Conservation (phyloP, 176 grass and related monocot genomes). For the Cymbopogon citratus region DNA sequence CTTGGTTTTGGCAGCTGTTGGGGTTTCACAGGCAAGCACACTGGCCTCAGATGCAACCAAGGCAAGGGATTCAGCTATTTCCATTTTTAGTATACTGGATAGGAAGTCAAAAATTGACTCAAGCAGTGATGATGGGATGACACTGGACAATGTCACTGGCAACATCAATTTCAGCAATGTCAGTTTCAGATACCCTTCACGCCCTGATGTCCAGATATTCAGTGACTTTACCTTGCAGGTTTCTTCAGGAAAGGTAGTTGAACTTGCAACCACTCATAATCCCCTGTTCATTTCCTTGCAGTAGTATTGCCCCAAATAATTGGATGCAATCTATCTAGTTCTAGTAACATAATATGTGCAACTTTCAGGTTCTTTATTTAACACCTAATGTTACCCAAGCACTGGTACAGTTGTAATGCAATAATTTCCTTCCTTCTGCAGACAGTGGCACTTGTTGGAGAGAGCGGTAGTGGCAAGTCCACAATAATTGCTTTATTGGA, state of each 20-base stretch:
- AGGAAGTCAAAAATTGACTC: constrained; percentile 54
- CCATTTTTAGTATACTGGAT: constrained; percentile 58
- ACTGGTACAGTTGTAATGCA: not conserved
- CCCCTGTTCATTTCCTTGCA: not conserved
- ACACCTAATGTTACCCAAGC: not conserved
- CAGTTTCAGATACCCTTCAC: constrained; percentile 58
- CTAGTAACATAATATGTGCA: not conserved
- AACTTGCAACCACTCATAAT: not conserved
- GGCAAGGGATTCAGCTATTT: constrained; percentile 41
- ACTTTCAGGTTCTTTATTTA: not conserved
- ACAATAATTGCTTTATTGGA: constrained; percentile 62
- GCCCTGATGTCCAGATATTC: constrained; percentile 52
- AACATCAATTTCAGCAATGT: constrained; percentile 43
- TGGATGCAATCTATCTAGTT: not conserved
- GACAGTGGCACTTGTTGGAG: constrained; percentile 72
- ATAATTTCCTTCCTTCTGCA: constrained; percentile 26
- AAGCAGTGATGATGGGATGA: constrained; percentile 16
- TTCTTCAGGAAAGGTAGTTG: constrained; percentile 41
- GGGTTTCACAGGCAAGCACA: constrained; percentile 42
- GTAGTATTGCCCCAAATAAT: not conserved
- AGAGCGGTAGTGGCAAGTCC: constrained; percentile 71
- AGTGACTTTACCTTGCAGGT: constrained; percentile 43
- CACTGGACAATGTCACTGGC: constrained; percentile 33
- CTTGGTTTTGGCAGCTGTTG: constrained; percentile 30
- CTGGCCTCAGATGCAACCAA: constrained; percentile 41